phyloP scores from a whole-genome alignment of 176 grass and related monocot genomes.

The Aegilops speltoides region DNA sequence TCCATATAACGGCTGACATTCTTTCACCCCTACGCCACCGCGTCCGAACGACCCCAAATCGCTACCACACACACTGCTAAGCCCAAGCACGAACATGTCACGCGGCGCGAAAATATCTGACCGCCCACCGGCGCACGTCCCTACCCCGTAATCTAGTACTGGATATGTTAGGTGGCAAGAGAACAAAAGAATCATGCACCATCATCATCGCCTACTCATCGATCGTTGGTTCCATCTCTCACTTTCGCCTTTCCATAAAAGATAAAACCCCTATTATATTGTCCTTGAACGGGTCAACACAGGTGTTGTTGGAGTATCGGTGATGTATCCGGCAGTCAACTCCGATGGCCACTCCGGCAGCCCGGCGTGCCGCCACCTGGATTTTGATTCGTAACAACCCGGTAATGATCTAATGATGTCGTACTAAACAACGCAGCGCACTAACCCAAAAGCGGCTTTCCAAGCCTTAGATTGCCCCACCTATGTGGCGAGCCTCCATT shows the following conservation, averaged over 20 bases:
- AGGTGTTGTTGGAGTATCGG: background rate
- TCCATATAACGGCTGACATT: background rate
- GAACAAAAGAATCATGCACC: slow-evolving; percentile 17
- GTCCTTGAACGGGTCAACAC: slow-evolving; percentile 42
- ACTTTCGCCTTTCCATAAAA: slow-evolving; percentile 13
- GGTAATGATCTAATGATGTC: background rate
- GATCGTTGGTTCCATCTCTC: background rate
- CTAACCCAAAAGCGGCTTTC: slow-evolving; percentile 35
- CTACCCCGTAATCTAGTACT: slow-evolving; percentile 21
- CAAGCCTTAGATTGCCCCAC: background rate
- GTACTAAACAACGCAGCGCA: slow-evolving; percentile 43
- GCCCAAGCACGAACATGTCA: background rate
- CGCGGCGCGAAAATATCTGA: slow-evolving; percentile 10
- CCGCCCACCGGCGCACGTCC: background rate
- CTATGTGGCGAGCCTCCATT: slow-evolving; percentile 39
- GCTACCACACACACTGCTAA: background rate
- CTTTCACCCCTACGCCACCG: background rate
- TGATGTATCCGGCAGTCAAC: background rate
- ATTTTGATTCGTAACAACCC: background rate
- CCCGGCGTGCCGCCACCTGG: slow-evolving; percentile 21
- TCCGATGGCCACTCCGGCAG: background rate
- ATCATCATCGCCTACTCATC: slow-evolving; percentile 17
- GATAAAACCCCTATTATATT: slow-evolving; percentile 3
- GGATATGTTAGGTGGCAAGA: slow-evolving; percentile 31
- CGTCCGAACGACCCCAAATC: background rate